phyloP scores from a whole-genome alignment of 768 basidiomycete genomes.

The Boletus vermiculosoides region DNA sequence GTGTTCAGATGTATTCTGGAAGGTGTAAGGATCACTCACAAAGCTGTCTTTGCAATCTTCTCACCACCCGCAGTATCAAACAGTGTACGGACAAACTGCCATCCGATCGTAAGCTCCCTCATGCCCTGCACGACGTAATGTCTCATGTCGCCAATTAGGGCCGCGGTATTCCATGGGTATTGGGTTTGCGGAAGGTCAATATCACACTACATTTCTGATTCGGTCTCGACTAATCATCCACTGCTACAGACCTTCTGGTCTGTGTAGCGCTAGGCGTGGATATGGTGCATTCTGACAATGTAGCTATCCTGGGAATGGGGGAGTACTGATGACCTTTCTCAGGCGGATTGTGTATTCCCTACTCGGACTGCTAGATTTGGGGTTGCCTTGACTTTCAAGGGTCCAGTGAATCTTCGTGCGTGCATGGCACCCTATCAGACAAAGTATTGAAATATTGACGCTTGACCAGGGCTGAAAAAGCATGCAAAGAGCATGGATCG shows the following conservation, averaged over 20 bases:
- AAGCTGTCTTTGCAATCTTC: background rate
- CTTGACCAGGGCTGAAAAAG: slow-evolving; percentile 48
- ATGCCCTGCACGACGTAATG: background rate
- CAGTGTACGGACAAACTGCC: slow-evolving; percentile 81
- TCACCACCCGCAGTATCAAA: slow-evolving; percentile 54
- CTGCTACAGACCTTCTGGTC: slow-evolving; percentile 69
- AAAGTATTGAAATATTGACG: slow-evolving; percentile 8
- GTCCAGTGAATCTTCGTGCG: slow-evolving; percentile 79
- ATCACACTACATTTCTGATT: background rate
- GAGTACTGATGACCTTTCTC: background rate
- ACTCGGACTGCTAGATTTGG: slow-evolving; percentile 91
- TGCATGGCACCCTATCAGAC: background rate
- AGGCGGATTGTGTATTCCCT: slow-evolving; percentile 94
- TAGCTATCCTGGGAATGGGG: background rate
- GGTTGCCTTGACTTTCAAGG: slow-evolving; percentile 78
- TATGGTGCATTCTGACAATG: slow-evolving; percentile 54
- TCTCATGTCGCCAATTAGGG: slow-evolving; percentile 42
- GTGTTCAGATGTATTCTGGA: slow-evolving; percentile 75
- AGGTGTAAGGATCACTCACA: slow-evolving; percentile 52
- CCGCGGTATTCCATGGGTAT: slow-evolving; percentile 93
- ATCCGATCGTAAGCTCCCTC: slow-evolving; percentile 56
- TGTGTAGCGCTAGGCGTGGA: slow-evolving; percentile 91
- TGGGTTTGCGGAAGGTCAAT: slow-evolving; percentile 83
- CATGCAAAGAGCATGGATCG: slow-evolving; percentile 66
- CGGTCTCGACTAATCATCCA: background rate